Evolutionary conservation across 1,284 basidiomycete genomes (phyloP), one percentile per base, ranked within the genome.

Genomic region (Papiliotrema terrestris): DNA sequence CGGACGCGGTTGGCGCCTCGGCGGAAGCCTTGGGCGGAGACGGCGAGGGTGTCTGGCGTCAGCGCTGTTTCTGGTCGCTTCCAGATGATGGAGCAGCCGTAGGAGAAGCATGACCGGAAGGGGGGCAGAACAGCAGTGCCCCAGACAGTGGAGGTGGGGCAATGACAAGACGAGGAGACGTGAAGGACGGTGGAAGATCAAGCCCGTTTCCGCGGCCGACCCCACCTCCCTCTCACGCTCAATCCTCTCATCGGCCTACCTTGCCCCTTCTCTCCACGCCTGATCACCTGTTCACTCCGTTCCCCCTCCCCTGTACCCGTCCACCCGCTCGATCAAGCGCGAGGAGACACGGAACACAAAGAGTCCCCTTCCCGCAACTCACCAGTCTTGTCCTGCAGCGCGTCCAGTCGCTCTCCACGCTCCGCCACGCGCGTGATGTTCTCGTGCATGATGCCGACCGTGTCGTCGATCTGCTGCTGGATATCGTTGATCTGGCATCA

Each of bases 11-110:
- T 97, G 51, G 96, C 96, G 61, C 95, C 94, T 65, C 91, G 84
- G 60, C 93, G 86, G 86, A 99, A 99, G 29, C 93, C 93, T 80
- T 98, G 96, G 13, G 95, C 96, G n/a, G 93, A 97, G 38, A 97
- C 91, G 29, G 95, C 94, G 55, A 99, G 84, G 73, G 89, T 97
- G 78, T 98, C 95, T 95, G 67, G 32, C 43, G 20, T 45, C 35
- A 58, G 56, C 29, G n/a, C 48, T 22, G 38, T 32, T n/a, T n/a
- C n/a, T n/a, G 1, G 17, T 20, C 26, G 45, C 15, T 15, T 49
- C 32, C 11, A 51, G 36, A 37, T 17, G 36, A 37, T 37, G n/a
- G n/a, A n/a, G n/a, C n/a, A n/a, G n/a, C n/a, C n/a, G n/a, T n/a
- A n/a, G n/a, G n/a, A n/a, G n/a, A n/a, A n/a, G n/a, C n/a, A n/a